These are phyloP conservation scores for Phytophthora sp. DNA, from an alignment of 352 stramenopile genomes.

Conservation along the genomic window DNA sequence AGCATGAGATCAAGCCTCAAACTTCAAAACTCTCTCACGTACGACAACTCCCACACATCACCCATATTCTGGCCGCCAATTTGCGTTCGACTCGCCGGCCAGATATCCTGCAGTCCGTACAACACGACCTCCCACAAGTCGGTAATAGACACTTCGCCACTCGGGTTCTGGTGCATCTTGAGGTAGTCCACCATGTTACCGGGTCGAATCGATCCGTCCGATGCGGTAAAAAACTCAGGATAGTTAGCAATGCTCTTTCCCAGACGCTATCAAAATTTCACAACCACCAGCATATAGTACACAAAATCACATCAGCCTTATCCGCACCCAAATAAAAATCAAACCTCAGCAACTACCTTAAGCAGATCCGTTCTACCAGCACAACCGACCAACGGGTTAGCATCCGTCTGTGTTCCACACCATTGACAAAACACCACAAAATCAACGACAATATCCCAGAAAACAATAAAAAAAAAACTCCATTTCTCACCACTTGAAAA, in stretches of 20 bases:
- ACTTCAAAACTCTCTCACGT: constrained; percentile 16
- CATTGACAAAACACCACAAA: constrained; percentile 7
- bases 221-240: constrained; percentile 72
- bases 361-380: constrained; percentile 73
- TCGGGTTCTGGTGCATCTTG: constrained; percentile 53
- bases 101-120: constrained; percentile 86
- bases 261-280: constrained; percentile 44
- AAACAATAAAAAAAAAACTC: neutral
- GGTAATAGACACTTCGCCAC: constrained; percentile 67
- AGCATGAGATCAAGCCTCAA: neutral
- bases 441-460: neutral
- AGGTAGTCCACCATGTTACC: constrained; percentile 88
- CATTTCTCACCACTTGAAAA: constrained; percentile 74
- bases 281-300: too few species aligned
- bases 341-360: constrained; percentile 45
- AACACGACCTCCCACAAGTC: constrained; percentile 83
- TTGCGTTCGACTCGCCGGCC: constrained; percentile 74
- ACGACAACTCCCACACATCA: constrained; percentile 85
- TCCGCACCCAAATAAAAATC: neutral
- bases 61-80: constrained; percentile 84
- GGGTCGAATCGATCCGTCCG: constrained; percentile 52
- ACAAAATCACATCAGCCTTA: constrained; percentile 3
- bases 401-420: too few species aligned
- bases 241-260: constrained; percentile 73
- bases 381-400: constrained; percentile 82